phyloP scores from a whole-genome alignment of 345 rosid genomes.

The Noccaea caerulescens region DNA sequence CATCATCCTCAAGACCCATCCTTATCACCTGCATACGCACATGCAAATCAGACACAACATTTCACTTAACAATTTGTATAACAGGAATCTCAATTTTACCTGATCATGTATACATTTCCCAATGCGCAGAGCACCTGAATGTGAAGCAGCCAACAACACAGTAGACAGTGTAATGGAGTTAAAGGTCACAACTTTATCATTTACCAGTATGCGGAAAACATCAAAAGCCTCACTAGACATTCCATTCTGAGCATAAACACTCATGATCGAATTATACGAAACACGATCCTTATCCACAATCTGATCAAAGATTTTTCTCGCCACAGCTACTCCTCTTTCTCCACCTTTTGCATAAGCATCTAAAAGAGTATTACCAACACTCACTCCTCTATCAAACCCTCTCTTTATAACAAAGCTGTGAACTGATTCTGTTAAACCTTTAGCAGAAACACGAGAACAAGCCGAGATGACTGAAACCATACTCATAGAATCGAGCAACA shows the following conservation, averaged over 20 bases:
- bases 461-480: conserved; percentile 77
- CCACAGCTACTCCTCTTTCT: conserved; percentile 48
- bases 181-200: conserved; percentile 49
- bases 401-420: conserved; percentile 67
- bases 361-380: conserved; percentile 69
- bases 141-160: conserved; percentile 69
- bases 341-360: conserved; percentile 84
- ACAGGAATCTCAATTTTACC: conserved; percentile 49
- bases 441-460: conserved; percentile 59
- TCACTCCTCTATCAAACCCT: conserved; percentile 60
- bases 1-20: conserved; percentile 69
- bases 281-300: conserved; percentile 64
- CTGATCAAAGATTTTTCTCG: conserved; percentile 70
- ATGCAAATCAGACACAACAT: neutral
- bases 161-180: conserved; percentile 76
- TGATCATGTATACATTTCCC: conserved; percentile 82
- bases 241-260: conserved; percentile 77
- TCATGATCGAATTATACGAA: conserved; percentile 81
- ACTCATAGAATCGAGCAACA: conserved; percentile 63
- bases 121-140: conserved; percentile 61
- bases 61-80: too few species aligned
- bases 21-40: conserved; percentile 60
- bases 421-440: conserved; percentile 58
- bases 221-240: conserved; percentile 65
- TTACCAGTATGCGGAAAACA: conserved; percentile 54